Conservation (phyloP, 306 rosid species). For the Quillaja saponaria region DNA sequence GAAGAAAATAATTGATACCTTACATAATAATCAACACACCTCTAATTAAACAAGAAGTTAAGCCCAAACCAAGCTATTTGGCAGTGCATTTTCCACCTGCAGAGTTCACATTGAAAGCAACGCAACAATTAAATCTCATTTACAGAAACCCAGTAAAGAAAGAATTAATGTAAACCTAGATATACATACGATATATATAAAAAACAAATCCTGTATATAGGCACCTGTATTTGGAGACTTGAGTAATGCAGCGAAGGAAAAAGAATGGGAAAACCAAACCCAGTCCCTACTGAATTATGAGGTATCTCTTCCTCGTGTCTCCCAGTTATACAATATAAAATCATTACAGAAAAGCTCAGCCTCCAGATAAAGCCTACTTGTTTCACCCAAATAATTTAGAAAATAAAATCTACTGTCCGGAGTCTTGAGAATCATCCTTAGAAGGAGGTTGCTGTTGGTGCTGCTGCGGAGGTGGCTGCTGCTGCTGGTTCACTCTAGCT, state of each 20-base stretch:
- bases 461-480: conserved; percentile 40
- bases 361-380: conserved; percentile 45
- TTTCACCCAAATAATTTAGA: conserved; percentile 33
- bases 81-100: conserved; percentile 77
- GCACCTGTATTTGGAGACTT: conserved; percentile 67
- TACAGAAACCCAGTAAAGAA: not conserved
- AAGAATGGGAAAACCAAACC: conserved; percentile 62
- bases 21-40: conserved; percentile 77
- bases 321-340: conserved; percentile 57
- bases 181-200: not conserved
- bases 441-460: conserved; percentile 55
- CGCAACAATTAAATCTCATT: conserved; percentile 25
- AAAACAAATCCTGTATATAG: conserved; percentile 18
- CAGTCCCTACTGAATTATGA: conserved; percentile 57
- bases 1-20: conserved; percentile 55
- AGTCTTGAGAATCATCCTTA: conserved; percentile 93
- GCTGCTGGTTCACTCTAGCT: conserved; percentile 62
- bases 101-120: conserved; percentile 35
- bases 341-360: conserved; percentile 47
- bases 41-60: conserved; percentile 66
- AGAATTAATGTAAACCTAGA: not conserved
- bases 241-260: conserved; percentile 56
- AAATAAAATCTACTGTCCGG: conserved; percentile 56
- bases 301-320: conserved; percentile 46
- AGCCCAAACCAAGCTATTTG: conserved; percentile 64